A percentile compares a stretch with the other conserved stretches of the same genome.
Evolutionary conservation across 2,329 filamentous ascomycete species (phyloP).

Genomic region (Aspergillus pseudoviridinutans): DNA sequence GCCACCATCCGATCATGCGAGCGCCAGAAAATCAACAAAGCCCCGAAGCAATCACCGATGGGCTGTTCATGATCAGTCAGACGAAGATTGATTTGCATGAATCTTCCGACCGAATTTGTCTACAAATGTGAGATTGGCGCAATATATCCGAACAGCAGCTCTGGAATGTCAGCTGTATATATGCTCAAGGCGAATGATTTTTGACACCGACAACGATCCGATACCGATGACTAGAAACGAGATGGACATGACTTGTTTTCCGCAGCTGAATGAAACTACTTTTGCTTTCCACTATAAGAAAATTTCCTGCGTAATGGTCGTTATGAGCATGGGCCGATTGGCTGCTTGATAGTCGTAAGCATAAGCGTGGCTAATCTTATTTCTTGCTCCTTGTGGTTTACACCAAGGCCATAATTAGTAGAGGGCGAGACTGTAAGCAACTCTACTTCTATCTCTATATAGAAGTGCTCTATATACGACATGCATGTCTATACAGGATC

Average conservation of each 20-base stretch:
- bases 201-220: neutral
- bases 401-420: neutral
- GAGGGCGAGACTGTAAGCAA: neutral
- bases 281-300: neutral
- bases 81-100: conserved; percentile 19
- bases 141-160: neutral
- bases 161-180: neutral
- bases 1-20: conserved; percentile 21
- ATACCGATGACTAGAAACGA: neutral
- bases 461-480: neutral
- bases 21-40: conserved; percentile 25
- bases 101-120: neutral
- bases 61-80: conserved; percentile 24
- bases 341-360: neutral
- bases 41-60: conserved; percentile 26
- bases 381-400: too few relatives aligned
- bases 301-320: neutral
- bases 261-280: neutral
- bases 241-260: neutral
- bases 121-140: too few relatives aligned
- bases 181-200: neutral
- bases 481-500: neutral
- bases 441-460: neutral
- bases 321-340: neutral
- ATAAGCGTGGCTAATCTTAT: neutral